Base-by-base conservation (phyloP, 305 asterid genomes). In the Solanum hybrid region DNA sequence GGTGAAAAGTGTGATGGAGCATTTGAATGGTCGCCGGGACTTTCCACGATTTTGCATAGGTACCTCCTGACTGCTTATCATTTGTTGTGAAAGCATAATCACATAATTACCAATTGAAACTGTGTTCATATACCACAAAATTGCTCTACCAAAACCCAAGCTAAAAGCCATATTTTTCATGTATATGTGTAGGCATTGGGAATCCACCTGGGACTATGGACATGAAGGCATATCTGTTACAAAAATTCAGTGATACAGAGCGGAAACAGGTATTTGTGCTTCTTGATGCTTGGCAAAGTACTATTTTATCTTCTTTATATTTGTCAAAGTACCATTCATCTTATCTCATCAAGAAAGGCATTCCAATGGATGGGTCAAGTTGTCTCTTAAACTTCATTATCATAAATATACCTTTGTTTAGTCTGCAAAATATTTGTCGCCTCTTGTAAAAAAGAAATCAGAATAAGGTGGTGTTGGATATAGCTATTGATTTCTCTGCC, bases 131-230 rank as follows among this genome's bases (percentile, higher is more conserved):
- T 32, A 2, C 32, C 6, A 9, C 9, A 84, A 51, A 84, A 10
- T 51, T 51, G 42, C 42, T 20, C 38, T 6, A 77, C 29, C 29
- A 77, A 76, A 78, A 77, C 37, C 73, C 34, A 20, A 46, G 75
- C 38, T 37, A 64, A 12, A 86, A 51, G 85, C 37, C 78, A 32
- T 22, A 27, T 38, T 81, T 60, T 71, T 36, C 20, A 16, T 72
- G 42, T 78, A 42, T 90, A 1, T 88, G 17, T 88, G 32, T 91
- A 96, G 99, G 99, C 76, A 87, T 97, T 29, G 99, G 99, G 71
- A 95, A 93, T 90, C 98, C 99, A 26, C 99, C 99, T 38, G 99
- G 99, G 86, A 91, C 93, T 32, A 98, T 98, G 99, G 99, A 98
- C 92, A 91, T 95, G 95, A 98, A 92, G 92, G 99, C 99, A 66